Percentiles rank a stretch among this genome's conserved stretches.
Evolutionary conservation across 1,284 basidiomycete genomes (phyloP).

Genomic region (Rhodotorula glutinis): DNA sequence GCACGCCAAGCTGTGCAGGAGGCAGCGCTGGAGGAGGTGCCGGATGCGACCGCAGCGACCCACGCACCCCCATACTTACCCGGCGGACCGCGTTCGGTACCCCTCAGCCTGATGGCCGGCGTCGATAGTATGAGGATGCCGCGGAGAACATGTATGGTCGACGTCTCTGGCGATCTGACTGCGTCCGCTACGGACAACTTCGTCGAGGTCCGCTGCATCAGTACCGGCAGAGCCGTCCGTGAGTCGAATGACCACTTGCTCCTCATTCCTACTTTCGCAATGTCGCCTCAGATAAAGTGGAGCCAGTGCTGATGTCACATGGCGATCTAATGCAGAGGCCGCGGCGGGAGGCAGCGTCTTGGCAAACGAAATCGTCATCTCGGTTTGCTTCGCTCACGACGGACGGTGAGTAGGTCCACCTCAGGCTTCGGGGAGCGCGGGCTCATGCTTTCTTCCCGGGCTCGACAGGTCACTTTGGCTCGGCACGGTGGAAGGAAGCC

Average conservation of each 20-base stretch:
- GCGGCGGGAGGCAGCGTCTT: too few relatives aligned
- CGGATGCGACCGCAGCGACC: not conserved
- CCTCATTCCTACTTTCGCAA: not conserved
- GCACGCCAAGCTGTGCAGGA: not conserved
- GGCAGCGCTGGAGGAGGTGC: not conserved
- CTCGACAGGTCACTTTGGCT: constrained; percentile 25
- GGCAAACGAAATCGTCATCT: not conserved
- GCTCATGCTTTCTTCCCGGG: too few relatives aligned
- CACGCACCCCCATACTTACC: not conserved
- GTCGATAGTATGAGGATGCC: not conserved
- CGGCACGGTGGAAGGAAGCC: constrained; percentile 7
- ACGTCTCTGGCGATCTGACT: constrained; percentile 9
- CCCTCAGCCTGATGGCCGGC: not conserved
- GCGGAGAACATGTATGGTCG: not conserved
- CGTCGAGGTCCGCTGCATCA: constrained; percentile 10
- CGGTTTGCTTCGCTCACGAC: constrained; percentile 6
- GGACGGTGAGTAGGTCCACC: not conserved
- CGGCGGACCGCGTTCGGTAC: not conserved
- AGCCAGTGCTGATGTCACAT: too few relatives aligned
- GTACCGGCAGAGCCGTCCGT: not conserved
- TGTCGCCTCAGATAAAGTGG: too few relatives aligned
- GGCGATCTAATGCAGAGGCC: too few relatives aligned
- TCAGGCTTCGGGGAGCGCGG: too few relatives aligned
- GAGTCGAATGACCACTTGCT: not conserved
- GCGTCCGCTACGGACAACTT: constrained; percentile 4